These are phyloP conservation scores for Didymella pomorum DNA, from an alignment of 2,329 filamentous ascomycete genomes.

Conservation along the genomic window DNA sequence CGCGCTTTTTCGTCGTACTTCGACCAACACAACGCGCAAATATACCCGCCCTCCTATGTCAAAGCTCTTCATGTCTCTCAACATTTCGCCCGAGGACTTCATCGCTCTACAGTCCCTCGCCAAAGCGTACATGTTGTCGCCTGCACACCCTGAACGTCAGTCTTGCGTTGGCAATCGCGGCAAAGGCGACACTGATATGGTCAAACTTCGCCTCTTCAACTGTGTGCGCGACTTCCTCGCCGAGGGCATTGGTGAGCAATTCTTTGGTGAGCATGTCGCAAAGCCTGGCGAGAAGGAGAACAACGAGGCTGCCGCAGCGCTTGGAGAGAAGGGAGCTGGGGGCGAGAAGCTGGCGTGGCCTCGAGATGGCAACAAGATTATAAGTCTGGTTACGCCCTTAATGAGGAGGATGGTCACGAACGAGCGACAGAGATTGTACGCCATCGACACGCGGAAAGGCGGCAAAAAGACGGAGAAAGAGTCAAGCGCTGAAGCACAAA, in stretches of 20 bases:
- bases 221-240: conserved; percentile 64
- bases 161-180: conserved; percentile 66
- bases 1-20: conserved; percentile 59
- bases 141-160: conserved; percentile 62
- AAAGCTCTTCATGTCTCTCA: conserved; percentile 64
- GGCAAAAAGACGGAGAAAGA: conserved; percentile 50
- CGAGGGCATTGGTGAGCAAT: conserved; percentile 59
- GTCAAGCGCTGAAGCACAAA: conserved; percentile 30
- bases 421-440: conserved; percentile 65
- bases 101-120: conserved; percentile 63
- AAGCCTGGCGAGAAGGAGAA: conserved; percentile 46
- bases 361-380: conserved; percentile 62
- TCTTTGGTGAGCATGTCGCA: conserved; percentile 54
- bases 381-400: conserved; percentile 65
- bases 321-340: conserved; percentile 52
- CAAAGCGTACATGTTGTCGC: conserved; percentile 65
- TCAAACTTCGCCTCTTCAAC: conserved; percentile 64
- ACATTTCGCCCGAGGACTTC: conserved; percentile 65
- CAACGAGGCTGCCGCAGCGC: conserved; percentile 43
- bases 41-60: conserved; percentile 66
- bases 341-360: conserved; percentile 61
- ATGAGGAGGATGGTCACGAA: conserved; percentile 67
- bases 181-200: conserved; percentile 64
- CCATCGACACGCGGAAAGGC: conserved; percentile 63
- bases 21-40: conserved; percentile 58